Evolutionary conservation across 1,284 basidiomycete genomes (phyloP), one percentile per base, ranked within the genome.

Genomic region (Apiotrichum domesticum): DNA sequence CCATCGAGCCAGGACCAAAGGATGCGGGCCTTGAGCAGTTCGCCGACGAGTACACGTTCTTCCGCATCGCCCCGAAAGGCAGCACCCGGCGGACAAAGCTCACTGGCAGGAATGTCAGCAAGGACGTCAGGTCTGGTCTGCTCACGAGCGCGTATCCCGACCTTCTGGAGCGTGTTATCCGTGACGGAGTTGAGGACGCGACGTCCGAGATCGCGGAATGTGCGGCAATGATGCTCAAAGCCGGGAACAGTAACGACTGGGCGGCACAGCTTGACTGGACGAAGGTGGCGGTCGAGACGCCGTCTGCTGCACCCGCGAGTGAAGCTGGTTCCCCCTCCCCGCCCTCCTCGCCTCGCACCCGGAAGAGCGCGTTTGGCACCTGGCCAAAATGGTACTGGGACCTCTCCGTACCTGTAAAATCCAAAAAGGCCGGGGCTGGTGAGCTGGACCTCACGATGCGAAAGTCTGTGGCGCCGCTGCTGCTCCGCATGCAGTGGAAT

Each of bases 311-410:
- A 29, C 62, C 62, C 0, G 52, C 56, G 1, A 21, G 21, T 21
- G 21, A 21, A 21, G 21, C 21, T 21, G 21, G 21, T 21, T 21
- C 21, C 21, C 21, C 21, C 21, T 21, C 21, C 21, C 21, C 21
- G 21, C 21, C 21, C 21, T 21, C 21, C 21, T 21, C 21, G 21
- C 21, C 21, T 21, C 49, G 49, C 43, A 45, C 49, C 42, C 33
- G 48, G 33, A 37, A 47, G 42, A 39, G 46, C n/a, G 44, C 43
- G 5, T 53, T 54, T 29, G 72, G 68, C 43, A 71, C 74, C 56
- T 84, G 83, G 83, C 95, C 94, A 0, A 90, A 92, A 70, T 99
- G 96, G 95, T 99, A 92, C 72, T 95, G 89, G 90, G 92, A 98
- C 42, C 82, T 93, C 50, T 77, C 79, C 50, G 70, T 73, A 9